Percentiles rank a stretch among this genome's conserved stretches.
Evolutionary conservation across 2,329 filamentous ascomycete species (phyloP).

Genomic region (Mycogone perniciosa): DNA sequence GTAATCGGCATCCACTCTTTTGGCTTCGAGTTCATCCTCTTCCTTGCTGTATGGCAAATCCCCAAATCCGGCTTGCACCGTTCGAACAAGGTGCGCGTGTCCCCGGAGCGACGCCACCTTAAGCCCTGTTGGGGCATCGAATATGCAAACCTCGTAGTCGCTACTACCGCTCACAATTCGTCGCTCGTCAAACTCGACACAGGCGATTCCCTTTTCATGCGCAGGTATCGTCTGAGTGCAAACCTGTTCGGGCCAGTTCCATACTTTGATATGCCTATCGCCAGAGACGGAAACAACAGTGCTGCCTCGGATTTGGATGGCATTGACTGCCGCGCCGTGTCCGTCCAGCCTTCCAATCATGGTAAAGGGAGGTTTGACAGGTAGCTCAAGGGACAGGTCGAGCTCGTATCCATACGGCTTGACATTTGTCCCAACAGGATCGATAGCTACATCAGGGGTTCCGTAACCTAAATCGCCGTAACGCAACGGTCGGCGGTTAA

Average conservation of each 20-base stretch:
- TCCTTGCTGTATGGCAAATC: slow-evolving; percentile 75
- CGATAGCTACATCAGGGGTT: slow-evolving; percentile 32
- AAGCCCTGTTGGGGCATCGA: slow-evolving; percentile 76
- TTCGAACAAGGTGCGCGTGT: slow-evolving; percentile 80
- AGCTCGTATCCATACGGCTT: slow-evolving; percentile 50
- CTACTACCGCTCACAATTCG: slow-evolving; percentile 94
- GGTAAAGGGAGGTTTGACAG: slow-evolving; percentile 58
- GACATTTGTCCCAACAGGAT: slow-evolving; percentile 46
- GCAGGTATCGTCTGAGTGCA: slow-evolving; percentile 75
- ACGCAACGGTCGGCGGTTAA: slow-evolving; percentile 69
- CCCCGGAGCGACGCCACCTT: slow-evolving; percentile 84
- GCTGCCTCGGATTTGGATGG: slow-evolving; percentile 79
- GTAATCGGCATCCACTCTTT: slow-evolving; percentile 66
- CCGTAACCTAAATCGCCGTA: slow-evolving; percentile 54
- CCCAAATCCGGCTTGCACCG: slow-evolving; percentile 90
- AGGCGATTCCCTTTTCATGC: slow-evolving; percentile 92
- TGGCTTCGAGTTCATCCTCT: slow-evolving; percentile 67
- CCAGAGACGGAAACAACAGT: slow-evolving; percentile 93
- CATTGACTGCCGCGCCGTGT: slow-evolving; percentile 89
- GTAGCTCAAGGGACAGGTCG: slow-evolving; percentile 39
- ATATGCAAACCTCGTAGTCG: slow-evolving; percentile 93
- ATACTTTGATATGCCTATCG: slow-evolving; percentile 88
- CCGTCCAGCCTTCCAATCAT: slow-evolving; percentile 75
- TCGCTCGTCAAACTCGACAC: slow-evolving; percentile 90
- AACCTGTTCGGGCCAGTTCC: slow-evolving; percentile 77